Percentiles rank a stretch among this genome's conserved stretches.
These are phyloP conservation scores for Clarireedia hainanense DNA, from an alignment of 2,329 filamentous ascomycete species.

Conservation along the genomic window DNA sequence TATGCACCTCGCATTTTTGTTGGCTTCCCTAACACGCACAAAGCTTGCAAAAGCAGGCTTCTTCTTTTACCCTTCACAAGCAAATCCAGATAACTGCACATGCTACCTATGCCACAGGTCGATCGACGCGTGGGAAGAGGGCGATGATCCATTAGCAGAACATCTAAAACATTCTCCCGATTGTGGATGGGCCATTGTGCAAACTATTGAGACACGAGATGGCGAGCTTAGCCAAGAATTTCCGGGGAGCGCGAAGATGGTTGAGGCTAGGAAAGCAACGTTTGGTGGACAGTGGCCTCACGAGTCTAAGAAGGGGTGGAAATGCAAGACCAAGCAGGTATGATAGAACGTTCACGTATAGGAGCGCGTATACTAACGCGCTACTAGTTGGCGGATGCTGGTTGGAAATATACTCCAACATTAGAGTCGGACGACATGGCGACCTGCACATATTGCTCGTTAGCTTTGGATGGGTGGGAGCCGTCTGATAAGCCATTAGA, in stretches of 20 bases:
- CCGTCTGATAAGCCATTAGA: conserved; percentile 82
- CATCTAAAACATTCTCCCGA: conserved; percentile 75
- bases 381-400: conserved; percentile 72
- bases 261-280: conserved; percentile 71
- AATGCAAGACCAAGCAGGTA: conserved; percentile 83
- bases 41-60: conserved; percentile 89
- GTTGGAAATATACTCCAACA: conserved; percentile 89
- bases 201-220: conserved; percentile 52
- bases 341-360: conserved; percentile 12
- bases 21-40: conserved; percentile 13
- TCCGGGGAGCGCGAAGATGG: conserved; percentile 62
- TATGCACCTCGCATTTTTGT: background rate
- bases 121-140: conserved; percentile 85
- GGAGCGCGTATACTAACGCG: conserved; percentile 17
- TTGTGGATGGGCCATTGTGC: conserved; percentile 81
- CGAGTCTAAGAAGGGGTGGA: conserved; percentile 79
- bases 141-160: conserved; percentile 75
- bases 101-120: conserved; percentile 83
- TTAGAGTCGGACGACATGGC: conserved; percentile 80
- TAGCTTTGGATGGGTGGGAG: conserved; percentile 93
- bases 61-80: conserved; percentile 70
- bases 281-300: conserved; percentile 86
- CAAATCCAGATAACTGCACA: conserved; percentile 76
- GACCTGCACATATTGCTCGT: conserved; percentile 82
- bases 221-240: conserved; percentile 62